phyloP scores from a whole-genome alignment of 331 rosid species.

The Cydonia oblonga region DNA sequence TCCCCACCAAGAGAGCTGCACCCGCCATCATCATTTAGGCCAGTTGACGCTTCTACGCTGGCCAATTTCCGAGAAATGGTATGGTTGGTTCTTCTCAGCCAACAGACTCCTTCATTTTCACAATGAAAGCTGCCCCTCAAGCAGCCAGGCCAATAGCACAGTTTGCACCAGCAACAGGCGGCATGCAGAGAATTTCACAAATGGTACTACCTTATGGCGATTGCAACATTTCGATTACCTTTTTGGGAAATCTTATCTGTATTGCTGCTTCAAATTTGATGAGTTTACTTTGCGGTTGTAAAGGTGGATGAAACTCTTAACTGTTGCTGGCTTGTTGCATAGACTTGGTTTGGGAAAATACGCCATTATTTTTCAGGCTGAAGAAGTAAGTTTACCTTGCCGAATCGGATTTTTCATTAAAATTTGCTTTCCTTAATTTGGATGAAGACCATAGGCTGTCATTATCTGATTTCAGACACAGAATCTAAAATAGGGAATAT shows the following conservation, averaged over 20 bases:
- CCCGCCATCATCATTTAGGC: constrained; percentile 18
- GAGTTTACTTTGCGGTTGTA: background rate
- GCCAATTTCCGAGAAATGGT: constrained; percentile 21
- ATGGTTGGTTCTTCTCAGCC: constrained; percentile 23
- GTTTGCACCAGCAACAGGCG: constrained; percentile 16
- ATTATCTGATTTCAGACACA: background rate
- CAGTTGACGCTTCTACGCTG: constrained; percentile 21
- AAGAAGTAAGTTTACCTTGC: constrained; percentile 38
- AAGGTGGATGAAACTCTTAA: constrained; percentile 29
- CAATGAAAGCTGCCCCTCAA: constrained; percentile 18
- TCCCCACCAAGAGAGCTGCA: constrained; percentile 32
- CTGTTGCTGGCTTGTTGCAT: constrained; percentile 44
- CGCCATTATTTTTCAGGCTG: constrained; percentile 44
- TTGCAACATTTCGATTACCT: background rate
- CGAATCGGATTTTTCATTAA: background rate
- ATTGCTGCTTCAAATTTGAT: background rate
- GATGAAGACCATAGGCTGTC: background rate
- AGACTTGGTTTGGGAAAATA: constrained; percentile 51
- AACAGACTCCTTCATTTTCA: constrained; percentile 7
- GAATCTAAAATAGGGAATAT: background rate
- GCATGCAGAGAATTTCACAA: constrained; percentile 19
- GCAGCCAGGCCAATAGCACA: constrained; percentile 21
- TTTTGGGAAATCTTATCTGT: background rate
- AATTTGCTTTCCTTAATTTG: background rate
- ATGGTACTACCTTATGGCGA: constrained; percentile 19